Evolutionary conservation across 2,329 filamentous ascomycete species (phyloP), one percentile per base, ranked within the genome.

Genomic region (Colletotrichum siamense): DNA sequence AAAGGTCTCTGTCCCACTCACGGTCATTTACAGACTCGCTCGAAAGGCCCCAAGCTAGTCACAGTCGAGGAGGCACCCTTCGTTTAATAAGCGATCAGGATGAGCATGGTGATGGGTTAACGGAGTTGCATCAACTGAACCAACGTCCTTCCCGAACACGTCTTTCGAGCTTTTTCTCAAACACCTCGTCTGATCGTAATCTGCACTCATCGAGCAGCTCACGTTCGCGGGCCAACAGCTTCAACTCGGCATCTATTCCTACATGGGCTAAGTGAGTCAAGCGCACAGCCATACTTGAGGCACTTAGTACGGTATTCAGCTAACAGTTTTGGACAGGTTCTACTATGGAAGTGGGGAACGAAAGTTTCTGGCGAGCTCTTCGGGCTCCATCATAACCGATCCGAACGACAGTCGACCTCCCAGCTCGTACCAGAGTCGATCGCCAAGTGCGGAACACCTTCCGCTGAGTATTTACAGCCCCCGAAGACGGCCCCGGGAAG

Each of bases 311-410:
- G 34, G 22, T 12, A 18, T 26, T 22, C 30, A 34, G 39, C 71
- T 71, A 36, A 64, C 79, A 81, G 18, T 71, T 13, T 44, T 59
- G 83, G 85, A 84, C 55, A 92, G 89, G 79, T 85, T 95, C 18
- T 96, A 95, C 84, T 96, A 96, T 82, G 91, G 92, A 44, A 92
- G 91, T 69, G 92, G 93, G 67, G 92, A 91, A 82, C 89, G 87
- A 77, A 89, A 85, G 63, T 91, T 85, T 73, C 83, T 94, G 64
- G 86, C 87, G 44, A 82, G 85, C 10, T 86, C 87, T 1, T 88
- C 88, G 9, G 85, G 88, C 78, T 83, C 88, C 36, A 84, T 89
- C 79, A 80, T 84, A 71, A 90, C 89, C 2, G 86, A 89, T 32
- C 85, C 82, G 57, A 85, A 84, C 78, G 86, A 91, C 80, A 87